Base-by-base conservation (phyloP, 225 moss, liverwort and hornwort species). In the Thuidium tamariscinum region DNA sequence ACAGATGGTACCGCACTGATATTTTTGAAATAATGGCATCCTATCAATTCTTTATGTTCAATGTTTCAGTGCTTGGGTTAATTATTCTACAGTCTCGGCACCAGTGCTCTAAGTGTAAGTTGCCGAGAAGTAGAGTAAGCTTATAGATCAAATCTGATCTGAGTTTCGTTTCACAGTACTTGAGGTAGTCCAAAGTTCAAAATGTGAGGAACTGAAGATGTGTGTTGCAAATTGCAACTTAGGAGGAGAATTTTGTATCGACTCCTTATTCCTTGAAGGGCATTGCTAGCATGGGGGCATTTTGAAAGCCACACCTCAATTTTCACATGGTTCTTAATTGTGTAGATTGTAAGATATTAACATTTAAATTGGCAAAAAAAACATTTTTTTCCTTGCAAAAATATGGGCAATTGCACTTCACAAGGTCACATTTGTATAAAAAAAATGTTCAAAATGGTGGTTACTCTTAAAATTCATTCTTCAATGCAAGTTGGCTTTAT, bases 241-340 rank as follows among this genome's bases (percentile, higher is more conserved):
- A 46, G 2, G 18, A 46, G 2, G 18, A 30, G 46, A 46, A 46
- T 46, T 30, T 30, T 29, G 10, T 17, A 17, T 42, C 16, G 29
- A 72, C 4, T 26, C 0, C 0, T 25, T 23, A 23, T 23, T 3
- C 3, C 11, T 8, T 41, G 4, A 30, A 18, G 19, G 46, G 10
- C 18, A 46, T 29, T 72, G 6, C 27, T 17, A 29, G 10, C 5
- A 3, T 17, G 0, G 6, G 3, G 30, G 18, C 30, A 46, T 72
- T 69, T 15, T 26, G 27, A 17, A 44, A 71, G 44, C 29, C 27
- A 71, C 29, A 70, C 16, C 8, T 70, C 39, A 26, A 42, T 32
- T 66, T 36, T 37, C 7, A 41, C 68, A 25, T 13, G 8, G 23
- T 41, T 41, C 4, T 23, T 69, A 18, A 69, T 39, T 41, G 25